phyloP scores from a whole-genome alignment of 192 early-diverging fungal genomes.

The Podila minutissima region DNA sequence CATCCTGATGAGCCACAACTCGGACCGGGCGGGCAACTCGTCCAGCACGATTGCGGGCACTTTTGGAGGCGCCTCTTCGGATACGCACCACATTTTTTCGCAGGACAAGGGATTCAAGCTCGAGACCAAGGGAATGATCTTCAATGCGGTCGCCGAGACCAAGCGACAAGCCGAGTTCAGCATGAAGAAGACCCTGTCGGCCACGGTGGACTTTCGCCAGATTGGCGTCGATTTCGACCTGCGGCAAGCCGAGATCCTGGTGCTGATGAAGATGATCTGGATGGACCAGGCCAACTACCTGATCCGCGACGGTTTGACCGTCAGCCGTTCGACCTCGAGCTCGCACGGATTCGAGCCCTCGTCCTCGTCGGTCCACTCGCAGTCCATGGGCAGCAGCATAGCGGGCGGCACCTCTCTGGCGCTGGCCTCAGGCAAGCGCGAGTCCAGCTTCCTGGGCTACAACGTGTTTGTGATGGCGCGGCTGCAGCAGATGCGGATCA shows the following conservation, averaged over 20 bases:
- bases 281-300: slow-evolving; percentile 61
- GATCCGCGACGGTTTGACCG: slow-evolving; percentile 36
- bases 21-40: slow-evolving; percentile 39
- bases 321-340: slow-evolving; percentile 31
- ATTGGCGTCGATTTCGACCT: slow-evolving; percentile 69
- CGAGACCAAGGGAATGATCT: slow-evolving; percentile 67
- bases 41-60: slow-evolving; percentile 66
- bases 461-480: slow-evolving; percentile 55
- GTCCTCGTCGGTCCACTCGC: not conserved
- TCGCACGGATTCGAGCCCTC: slow-evolving; percentile 32
- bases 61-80: slow-evolving; percentile 65
- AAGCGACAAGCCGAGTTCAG: slow-evolving; percentile 53
- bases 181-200: slow-evolving; percentile 58
- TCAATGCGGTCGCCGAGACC: slow-evolving; percentile 69
- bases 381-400: slow-evolving; percentile 4
- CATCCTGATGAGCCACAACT: slow-evolving; percentile 64
- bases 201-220: slow-evolving; percentile 66
- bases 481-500: slow-evolving; percentile 58
- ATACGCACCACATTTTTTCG: slow-evolving; percentile 80
- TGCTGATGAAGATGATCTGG: slow-evolving; percentile 77
- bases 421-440: slow-evolving; percentile 23
- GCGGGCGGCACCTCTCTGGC: not conserved
- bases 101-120: slow-evolving; percentile 68
- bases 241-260: slow-evolving; percentile 77
- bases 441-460: slow-evolving; percentile 55